Evolutionary conservation across 768 basidiomycete genomes (phyloP).

Genomic region (Melanogaster broomeanus): DNA sequence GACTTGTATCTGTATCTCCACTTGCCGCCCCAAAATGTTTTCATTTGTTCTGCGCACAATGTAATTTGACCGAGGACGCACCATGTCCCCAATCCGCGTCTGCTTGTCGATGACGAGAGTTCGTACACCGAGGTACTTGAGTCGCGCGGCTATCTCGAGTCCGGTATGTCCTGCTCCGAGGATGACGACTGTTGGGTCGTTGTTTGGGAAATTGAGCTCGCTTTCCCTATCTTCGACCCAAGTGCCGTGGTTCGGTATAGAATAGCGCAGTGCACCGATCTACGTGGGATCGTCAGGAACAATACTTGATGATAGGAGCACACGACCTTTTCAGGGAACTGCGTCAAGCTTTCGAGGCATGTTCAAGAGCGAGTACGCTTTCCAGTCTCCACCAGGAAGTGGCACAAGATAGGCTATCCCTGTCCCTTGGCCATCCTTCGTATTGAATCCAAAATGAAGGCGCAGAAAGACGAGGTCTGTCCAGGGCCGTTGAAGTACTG

Average conservation of each 20-base stretch:
- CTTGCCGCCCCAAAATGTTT: conserved; percentile 5
- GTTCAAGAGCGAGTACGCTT: conserved; percentile 56
- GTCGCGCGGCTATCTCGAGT: conserved; percentile 54
- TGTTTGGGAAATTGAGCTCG: conserved; percentile 44
- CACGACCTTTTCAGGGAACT: conserved; percentile 41
- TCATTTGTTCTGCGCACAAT: not conserved
- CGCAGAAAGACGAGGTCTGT: conserved; percentile 58
- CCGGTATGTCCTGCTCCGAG: conserved; percentile 65
- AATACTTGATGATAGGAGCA: not conserved
- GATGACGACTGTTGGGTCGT: conserved; percentile 54
- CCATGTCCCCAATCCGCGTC: conserved; percentile 43
- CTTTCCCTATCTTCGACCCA: conserved; percentile 45
- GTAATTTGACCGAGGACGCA: not conserved
- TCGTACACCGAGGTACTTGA: conserved; percentile 54
- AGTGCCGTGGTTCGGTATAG: conserved; percentile 41
- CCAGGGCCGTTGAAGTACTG: conserved; percentile 37
- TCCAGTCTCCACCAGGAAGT: conserved; percentile 45
- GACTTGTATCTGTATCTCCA: conserved; percentile 38
- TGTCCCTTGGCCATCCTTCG: conserved; percentile 42
- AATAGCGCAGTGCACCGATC: not conserved
- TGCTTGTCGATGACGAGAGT: conserved; percentile 54
- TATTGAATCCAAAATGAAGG: conserved; percentile 51
- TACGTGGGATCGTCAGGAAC: not conserved
- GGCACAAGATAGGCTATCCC: conserved; percentile 58
- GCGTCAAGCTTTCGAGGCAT: conserved; percentile 53